A percentile compares a stretch with the other conserved stretches of the same genome.
These are phyloP conservation scores for Aspergillus sclerotialis DNA, from an alignment of 2,329 filamentous ascomycete genomes.

Conservation along the genomic window DNA sequence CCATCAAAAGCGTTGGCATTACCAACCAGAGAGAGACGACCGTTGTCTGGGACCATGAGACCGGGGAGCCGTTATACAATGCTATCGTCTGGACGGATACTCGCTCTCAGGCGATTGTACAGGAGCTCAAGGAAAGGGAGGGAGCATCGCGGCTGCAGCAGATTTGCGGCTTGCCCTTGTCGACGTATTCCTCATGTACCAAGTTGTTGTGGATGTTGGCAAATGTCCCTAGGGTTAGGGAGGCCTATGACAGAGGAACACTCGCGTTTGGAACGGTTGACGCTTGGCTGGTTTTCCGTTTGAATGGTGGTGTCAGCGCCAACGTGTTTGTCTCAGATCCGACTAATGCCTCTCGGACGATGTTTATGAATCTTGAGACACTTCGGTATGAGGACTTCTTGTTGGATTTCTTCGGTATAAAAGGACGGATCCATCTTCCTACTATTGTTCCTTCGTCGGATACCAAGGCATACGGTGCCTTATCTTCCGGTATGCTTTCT, in stretches of 20 bases:
- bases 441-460: conserved; percentile 76
- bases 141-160: conserved; percentile 61
- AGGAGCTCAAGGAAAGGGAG: conserved; percentile 62
- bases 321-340: conserved; percentile 76
- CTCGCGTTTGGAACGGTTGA: conserved; percentile 83
- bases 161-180: conserved; percentile 72
- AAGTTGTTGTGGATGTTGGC: conserved; percentile 77
- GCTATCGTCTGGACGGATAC: conserved; percentile 90
- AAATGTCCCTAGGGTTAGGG: conserved; percentile 61
- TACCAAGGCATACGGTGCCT: conserved; percentile 59
- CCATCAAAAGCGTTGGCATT: conserved; percentile 71
- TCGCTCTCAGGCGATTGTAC: conserved; percentile 65
- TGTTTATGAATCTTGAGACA: conserved; percentile 84
- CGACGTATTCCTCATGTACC: conserved; percentile 78
- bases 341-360: conserved; percentile 81
- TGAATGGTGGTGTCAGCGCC: conserved; percentile 61
- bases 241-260: conserved; percentile 66
- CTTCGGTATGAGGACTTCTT: conserved; percentile 71
- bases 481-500: conserved; percentile 58
- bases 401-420: conserved; percentile 71
- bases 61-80: conserved; percentile 72
- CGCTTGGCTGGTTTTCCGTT: conserved; percentile 75
- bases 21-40: conserved; percentile 89
- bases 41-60: conserved; percentile 73
- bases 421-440: conserved; percentile 66